Conservation (phyloP, 495 filamentous ascomycete species). For the Aspergillus egyptiacus region DNA sequence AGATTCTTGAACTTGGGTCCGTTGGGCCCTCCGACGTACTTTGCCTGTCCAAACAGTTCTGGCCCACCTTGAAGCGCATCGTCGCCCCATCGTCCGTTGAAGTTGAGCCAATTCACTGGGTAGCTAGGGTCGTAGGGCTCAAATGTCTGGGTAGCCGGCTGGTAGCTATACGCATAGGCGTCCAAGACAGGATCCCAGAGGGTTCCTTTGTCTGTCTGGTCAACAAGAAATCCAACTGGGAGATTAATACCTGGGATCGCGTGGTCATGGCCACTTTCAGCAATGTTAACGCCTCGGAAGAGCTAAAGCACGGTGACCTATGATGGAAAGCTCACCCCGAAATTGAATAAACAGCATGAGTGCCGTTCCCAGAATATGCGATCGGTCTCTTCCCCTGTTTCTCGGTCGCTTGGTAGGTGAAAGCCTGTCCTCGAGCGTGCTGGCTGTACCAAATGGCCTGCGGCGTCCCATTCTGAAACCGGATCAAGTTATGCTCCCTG, state of each 20-base stretch:
- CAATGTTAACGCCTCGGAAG: not conserved
- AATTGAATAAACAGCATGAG: conserved; percentile 55
- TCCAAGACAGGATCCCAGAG: conserved; percentile 50
- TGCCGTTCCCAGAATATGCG: conserved; percentile 50
- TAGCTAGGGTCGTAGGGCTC: conserved; percentile 33
- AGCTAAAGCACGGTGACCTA: not conserved
- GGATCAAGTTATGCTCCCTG: conserved; percentile 63
- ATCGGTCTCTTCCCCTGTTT: conserved; percentile 48
- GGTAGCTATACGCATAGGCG: conserved; percentile 48
- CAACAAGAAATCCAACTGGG: conserved; percentile 54
- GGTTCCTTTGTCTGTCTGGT: conserved; percentile 51
- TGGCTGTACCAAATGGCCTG: conserved; percentile 58
- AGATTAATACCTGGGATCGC: conserved; percentile 61
- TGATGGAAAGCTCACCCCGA: conserved; percentile 30
- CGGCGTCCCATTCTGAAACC: conserved; percentile 54
- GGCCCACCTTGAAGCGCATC: conserved; percentile 48
- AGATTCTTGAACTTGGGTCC: conserved; percentile 50
- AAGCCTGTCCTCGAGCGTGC: conserved; percentile 57
- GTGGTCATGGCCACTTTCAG: conserved; percentile 46
- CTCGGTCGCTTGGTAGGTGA: conserved; percentile 50
- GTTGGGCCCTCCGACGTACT: conserved; percentile 48
- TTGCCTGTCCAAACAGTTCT: conserved; percentile 44
- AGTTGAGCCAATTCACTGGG: conserved; percentile 48
- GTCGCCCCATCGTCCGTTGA: conserved; percentile 54
- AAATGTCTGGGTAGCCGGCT: conserved; percentile 33